These are phyloP conservation scores for Cucurbita maxima DNA, from an alignment of 306 rosid species.

Conservation along the genomic window DNA sequence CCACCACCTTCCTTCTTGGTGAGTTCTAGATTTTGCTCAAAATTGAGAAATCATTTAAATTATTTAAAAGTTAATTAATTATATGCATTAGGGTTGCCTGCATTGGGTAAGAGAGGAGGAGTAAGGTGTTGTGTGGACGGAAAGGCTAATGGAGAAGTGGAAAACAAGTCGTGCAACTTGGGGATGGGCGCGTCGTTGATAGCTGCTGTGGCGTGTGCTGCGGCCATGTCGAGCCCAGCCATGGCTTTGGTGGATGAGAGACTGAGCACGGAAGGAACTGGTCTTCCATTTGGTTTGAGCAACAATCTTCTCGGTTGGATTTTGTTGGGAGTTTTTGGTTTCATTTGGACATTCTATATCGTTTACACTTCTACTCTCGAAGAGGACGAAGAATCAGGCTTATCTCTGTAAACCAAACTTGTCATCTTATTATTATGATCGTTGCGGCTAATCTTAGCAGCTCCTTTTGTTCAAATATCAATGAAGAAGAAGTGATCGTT, in stretches of 20 bases:
- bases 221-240: constrained; percentile 68
- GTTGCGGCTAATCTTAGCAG: background rate
- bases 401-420: constrained; percentile 58
- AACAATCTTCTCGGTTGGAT: constrained; percentile 89
- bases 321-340: constrained; percentile 61
- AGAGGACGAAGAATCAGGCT: constrained; percentile 88
- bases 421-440: background rate
- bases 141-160: constrained; percentile 13
- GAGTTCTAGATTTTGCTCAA: background rate
- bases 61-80: too few relatives aligned
- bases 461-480: background rate
- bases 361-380: constrained; percentile 53
- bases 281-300: constrained; percentile 92
- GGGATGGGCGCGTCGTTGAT: constrained; percentile 50
- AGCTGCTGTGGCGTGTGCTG: constrained; percentile 45
- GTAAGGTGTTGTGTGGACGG: constrained; percentile 64
- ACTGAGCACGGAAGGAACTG: constrained; percentile 85
- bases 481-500: too few relatives aligned
- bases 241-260: constrained; percentile 93
- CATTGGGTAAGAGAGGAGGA: constrained; percentile 51
- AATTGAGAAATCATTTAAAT: too few relatives aligned
- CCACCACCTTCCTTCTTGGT: constrained; percentile 58
- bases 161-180: constrained; percentile 27
- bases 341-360: constrained; percentile 50
- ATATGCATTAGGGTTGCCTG: constrained; percentile 36